Evolutionary conservation across 2,329 filamentous ascomycete genomes (phyloP), one percentile per base, ranked within the genome.

Genomic region (Neobulgaria alba): DNA sequence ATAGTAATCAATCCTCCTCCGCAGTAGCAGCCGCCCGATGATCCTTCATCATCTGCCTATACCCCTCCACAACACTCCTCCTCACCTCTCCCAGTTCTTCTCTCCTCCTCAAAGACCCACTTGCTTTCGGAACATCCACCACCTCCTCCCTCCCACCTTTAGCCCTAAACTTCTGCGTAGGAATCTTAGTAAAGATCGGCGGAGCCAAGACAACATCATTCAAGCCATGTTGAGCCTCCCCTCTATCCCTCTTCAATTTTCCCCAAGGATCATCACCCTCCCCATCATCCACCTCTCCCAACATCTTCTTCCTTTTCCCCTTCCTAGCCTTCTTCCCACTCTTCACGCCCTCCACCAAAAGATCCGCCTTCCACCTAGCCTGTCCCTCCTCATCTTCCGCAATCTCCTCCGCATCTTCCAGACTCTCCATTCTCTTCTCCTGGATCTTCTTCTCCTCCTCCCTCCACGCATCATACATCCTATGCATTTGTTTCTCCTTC

Each of bases 401-500:
- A 23, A 56, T 51, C 36, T 59, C 56, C 30, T 60, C 58, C 3
- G 51, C 52, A n/a, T 56, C 16, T 33, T 61, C 59, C 9, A 41
- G 18, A 1, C 44, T 54, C 15, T 57, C 57, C 29, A 52, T 42
- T n/a, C 50, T 32, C 36, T 49, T 52, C 35, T 61, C 57, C 20
- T 59, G 49, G 5, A 57, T 56, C 33, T 76, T 77, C 38, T 67
- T 67, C 16, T 84, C 82, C 53, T 82, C 74, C 51, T 79, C 79
- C 39, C 73, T 68, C 73, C 84, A 88, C 52, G 90, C 85, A 33
- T 82, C 80, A 59, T 89, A 86, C 49, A 86, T 72, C 56, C 85
- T 85, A 53, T 80, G 79, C 69, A 95, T 81, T 50, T 82, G 81
- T 59, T 79, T 83, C 65, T 95, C 89, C 56, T 89, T 92, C 61